Evolutionary conservation across 371 early-diverging fungal species (phyloP).

Genomic region (Smittium culicis): DNA sequence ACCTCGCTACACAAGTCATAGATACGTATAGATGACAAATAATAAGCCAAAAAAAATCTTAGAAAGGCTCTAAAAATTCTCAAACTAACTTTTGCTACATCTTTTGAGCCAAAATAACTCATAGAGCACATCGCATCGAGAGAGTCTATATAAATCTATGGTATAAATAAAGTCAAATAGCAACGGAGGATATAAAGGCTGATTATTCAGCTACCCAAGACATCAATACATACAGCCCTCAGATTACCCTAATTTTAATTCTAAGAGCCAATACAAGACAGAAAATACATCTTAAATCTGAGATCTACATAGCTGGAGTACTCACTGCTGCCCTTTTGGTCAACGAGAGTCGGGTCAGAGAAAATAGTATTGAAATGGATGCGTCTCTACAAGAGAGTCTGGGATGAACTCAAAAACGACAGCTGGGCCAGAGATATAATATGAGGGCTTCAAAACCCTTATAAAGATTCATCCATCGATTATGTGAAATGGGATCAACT

Average conservation of each 20-base stretch:
- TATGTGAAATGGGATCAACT: no score
- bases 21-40: conserved; percentile 2
- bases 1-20: conserved; percentile 5
- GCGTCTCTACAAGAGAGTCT: not conserved
- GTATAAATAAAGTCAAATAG: not conserved
- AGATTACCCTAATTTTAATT: not conserved
- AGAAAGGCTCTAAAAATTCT: not conserved
- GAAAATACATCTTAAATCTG: not conserved
- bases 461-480: not conserved
- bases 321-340: not conserved
- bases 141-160: not conserved
- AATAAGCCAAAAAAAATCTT: not conserved
- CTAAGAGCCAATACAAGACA: not conserved
- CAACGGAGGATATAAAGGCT: not conserved
- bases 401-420: conserved; percentile 1
- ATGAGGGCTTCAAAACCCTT: not conserved
- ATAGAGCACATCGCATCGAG: not conserved
- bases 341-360: not conserved
- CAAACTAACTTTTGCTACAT: not conserved
- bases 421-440: not conserved
- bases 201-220: not conserved
- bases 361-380: not conserved
- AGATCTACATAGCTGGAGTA: not conserved
- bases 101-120: conserved; percentile 2
- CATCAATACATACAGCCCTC: not conserved